Evolutionary conservation across 768 basidiomycete species (phyloP).

Genomic region (Guyanaporus albipodus): DNA sequence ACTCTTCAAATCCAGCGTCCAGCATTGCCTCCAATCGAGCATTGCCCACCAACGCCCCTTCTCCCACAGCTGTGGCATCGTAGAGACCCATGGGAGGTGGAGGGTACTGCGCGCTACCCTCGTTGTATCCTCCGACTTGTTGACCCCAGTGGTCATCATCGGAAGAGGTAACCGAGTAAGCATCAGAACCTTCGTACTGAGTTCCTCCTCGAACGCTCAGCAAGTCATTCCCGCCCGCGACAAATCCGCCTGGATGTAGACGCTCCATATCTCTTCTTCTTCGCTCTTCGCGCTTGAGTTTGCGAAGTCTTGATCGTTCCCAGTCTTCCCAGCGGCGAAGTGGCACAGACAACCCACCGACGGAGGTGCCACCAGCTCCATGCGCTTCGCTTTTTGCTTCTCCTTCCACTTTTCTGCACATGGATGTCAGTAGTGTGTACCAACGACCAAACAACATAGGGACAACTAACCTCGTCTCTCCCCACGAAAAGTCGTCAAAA

Average conservation of each 20-base stretch:
- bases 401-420: constrained; percentile 87
- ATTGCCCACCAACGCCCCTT: constrained; percentile 49
- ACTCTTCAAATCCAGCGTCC: constrained; percentile 79
- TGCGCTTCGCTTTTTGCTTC: constrained; percentile 80
- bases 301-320: constrained; percentile 93
- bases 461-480: constrained; percentile 81
- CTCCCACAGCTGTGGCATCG: constrained; percentile 31
- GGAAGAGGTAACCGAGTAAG: constrained; percentile 74
- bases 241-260: constrained; percentile 64
- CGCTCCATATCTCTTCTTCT: constrained; percentile 80
- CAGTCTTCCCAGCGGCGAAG: constrained; percentile 99
- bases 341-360: constrained; percentile 65
- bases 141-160: constrained; percentile 96
- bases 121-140: constrained; percentile 95
- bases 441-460: background rate
- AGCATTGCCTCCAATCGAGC: constrained; percentile 90
- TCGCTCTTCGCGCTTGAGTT: constrained; percentile 82
- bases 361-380: constrained; percentile 54
- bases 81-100: constrained; percentile 79
- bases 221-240: constrained; percentile 57
- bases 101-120: constrained; percentile 71
- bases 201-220: constrained; percentile 56
- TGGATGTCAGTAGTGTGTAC: constrained; percentile 9
- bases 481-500: constrained; percentile 99
- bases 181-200: constrained; percentile 78